Evolutionary conservation across 257 asterid genomes (phyloP), one percentile per base, ranked within the genome.

Genomic region (Marsdenia floribunda): DNA sequence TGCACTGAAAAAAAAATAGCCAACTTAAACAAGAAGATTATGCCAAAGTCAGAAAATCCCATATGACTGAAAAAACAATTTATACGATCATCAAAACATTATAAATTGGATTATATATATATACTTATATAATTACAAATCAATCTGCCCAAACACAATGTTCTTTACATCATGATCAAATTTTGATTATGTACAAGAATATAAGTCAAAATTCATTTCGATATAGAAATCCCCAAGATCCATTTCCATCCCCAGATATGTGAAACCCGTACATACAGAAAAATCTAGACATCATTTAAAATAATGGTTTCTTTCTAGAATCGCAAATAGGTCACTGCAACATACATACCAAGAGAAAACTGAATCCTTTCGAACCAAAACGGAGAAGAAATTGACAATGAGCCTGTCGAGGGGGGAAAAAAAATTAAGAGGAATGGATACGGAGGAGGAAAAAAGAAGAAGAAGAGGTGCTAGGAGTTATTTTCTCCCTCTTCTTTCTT

Each of bases 401-500:
- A 78, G 80, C 72, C 80, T 73, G 53, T 29, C 11, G 5, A 74
- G 33, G 33, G 78, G 72, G 70, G 81, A 16, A 15, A 16, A 1
- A 35, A 55, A 52, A 52, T 3, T 3, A 52, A 49, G 29, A n/a
- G 10, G n/a, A 53, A 67, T 33, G 53, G 66, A 65, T 53, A 9
- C 49, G 33, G 70, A 37, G 42, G 63, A 68, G 68, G 50, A 64
- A 2, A 33, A 58, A 52, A 4, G 54, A 42, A 60, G 73, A n/a
- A 76, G 42, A 68, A 74, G 52, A 65, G 78, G 68, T 59, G 53
- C 70, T 35, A 24, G n/a, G 63, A 16, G 69, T 21, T 75, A 76
- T 66, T 71, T 64, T 44, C 11, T 74, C 73, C 63, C 71, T 75
- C 75, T 78, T 66, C 71, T 71, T 54, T 67, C 24, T 72, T 61